phyloP scores from a whole-genome alignment of 192 early-diverging fungal genomes.

The Coemansia sp. region DNA sequence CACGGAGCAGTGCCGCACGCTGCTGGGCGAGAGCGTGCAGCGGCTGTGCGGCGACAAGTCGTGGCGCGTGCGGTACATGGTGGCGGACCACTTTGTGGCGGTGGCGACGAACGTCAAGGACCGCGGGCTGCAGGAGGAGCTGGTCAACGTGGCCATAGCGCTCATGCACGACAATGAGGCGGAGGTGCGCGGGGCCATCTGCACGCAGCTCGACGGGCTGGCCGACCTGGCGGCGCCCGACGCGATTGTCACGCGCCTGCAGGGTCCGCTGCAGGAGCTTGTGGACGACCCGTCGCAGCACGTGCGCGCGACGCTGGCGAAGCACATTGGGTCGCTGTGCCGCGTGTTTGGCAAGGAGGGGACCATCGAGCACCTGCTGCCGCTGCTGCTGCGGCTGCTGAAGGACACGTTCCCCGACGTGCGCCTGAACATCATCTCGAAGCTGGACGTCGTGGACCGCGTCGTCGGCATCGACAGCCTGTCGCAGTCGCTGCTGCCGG shows the following conservation, averaged over 20 bases:
- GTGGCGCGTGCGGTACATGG: constrained; percentile 99
- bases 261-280: constrained; percentile 91
- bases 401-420: constrained; percentile 98
- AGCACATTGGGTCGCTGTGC: constrained; percentile 93
- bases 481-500: constrained; percentile 94
- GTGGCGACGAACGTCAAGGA: constrained; percentile 58
- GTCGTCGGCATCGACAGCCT: constrained; percentile 97
- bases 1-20: constrained; percentile 72
- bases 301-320: constrained; percentile 92
- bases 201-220: constrained; percentile 78
- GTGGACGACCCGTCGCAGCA: constrained; percentile 96
- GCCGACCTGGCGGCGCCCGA: constrained; percentile 74
- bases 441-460: constrained; percentile 93
- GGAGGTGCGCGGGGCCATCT: constrained; percentile 94
- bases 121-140: constrained; percentile 66
- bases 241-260: constrained; percentile 70
- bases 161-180: constrained; percentile 95
- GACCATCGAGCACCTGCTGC: constrained; percentile 91
- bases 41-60: constrained; percentile 86
- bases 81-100: constrained; percentile 96
- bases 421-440: constrained; percentile 97
- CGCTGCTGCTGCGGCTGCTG: constrained; percentile 92
- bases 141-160: constrained; percentile 80
- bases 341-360: constrained; percentile 93
- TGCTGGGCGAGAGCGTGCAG: constrained; percentile 74